Evolutionary conservation across 75 land plant genomes (phyloP), one percentile per base, ranked within the genome.

Genomic region (Selaginella tamariscina): DNA sequence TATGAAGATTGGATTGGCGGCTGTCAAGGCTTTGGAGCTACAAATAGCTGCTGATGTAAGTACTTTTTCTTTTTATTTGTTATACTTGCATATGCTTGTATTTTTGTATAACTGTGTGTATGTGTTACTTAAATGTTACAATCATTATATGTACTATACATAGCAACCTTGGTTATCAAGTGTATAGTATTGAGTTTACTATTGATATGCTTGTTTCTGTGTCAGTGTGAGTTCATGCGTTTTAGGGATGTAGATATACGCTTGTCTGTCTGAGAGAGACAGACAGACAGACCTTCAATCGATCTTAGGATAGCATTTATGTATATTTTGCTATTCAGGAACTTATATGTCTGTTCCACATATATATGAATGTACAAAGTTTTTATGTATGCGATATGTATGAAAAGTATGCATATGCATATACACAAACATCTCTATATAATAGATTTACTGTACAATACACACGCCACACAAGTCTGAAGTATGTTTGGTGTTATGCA

Each of bases 41-140:
- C 77, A 88, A 77, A 87, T 79, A 72, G 89, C 92, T 56, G 77
- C 76, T 56, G 77, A 86, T 86, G 99, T 95, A 85, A 67, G 90
- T 70, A 24, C 15, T 5, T 39, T 15, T 20, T 24, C 32, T 27
- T 31, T 27, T 65, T 2, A 65, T 32, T n/a, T 29, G 20, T 65
- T 65, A 44, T 65, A 29, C 31, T 18, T 23, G 32, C 32, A 44
- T 65, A 44, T 23, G 20, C 54, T 49, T 49, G 11, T 11, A 11
- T 20, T 49, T 20, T 49, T 11, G 15, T 49, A 49, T 20, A 11
- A 11, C 20, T 49, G 11, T 49, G 54, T n/a, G 30, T 32, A 2
- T 21, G 29, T 15, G 21, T 5, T 29, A 15, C 23, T 66, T 30
- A 30, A 30, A 31, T 22, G 11, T 66, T 44, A 11, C 13, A 44